These are phyloP conservation scores for Penicillium paradoxum DNA, from an alignment of 495 filamentous ascomycete species.

Conservation along the genomic window DNA sequence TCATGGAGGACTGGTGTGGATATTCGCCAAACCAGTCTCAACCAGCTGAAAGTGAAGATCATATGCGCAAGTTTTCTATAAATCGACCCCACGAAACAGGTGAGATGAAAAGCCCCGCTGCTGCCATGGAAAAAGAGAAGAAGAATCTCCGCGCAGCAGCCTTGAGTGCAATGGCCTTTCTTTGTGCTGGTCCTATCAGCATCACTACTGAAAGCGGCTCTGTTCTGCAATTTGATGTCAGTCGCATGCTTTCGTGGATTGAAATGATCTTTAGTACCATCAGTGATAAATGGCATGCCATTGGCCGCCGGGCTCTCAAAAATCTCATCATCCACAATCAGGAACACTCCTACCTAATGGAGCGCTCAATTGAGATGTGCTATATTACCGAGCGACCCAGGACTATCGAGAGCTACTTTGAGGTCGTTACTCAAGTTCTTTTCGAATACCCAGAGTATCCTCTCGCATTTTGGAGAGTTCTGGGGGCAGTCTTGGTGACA, in stretches of 20 bases:
- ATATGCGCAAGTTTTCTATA: slow-evolving; percentile 76
- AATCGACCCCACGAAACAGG: slow-evolving; percentile 59
- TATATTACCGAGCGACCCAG: slow-evolving; percentile 67
- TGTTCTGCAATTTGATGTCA: slow-evolving; percentile 83
- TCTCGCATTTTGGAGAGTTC: slow-evolving; percentile 81
- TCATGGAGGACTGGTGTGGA: slow-evolving; percentile 99
- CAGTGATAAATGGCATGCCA: slow-evolving; percentile 87
- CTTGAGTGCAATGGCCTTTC: slow-evolving; percentile 88
- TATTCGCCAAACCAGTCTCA: slow-evolving; percentile 87
- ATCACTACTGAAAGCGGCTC: slow-evolving; percentile 79
- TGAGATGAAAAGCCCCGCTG: slow-evolving; percentile 69
- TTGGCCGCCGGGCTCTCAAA: slow-evolving; percentile 82
- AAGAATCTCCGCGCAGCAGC: slow-evolving; percentile 84
- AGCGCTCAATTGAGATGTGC: slow-evolving; percentile 83
- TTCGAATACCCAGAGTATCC: slow-evolving; percentile 73
- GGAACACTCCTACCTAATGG: slow-evolving; percentile 74
- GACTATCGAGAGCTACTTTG: slow-evolving; percentile 91
- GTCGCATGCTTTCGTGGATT: slow-evolving; percentile 89
- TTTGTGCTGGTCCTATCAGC: slow-evolving; percentile 88
- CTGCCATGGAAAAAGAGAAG: slow-evolving; percentile 95
- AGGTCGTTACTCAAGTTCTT: slow-evolving; percentile 82
- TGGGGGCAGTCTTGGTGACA: slow-evolving; percentile 83
- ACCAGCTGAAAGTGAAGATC: slow-evolving; percentile 77
- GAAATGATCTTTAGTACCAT: slow-evolving; percentile 85
- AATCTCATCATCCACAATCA: slow-evolving; percentile 89